Base-by-base conservation (phyloP, 192 early-diverging fungal species). In the Gamsiella multidivaricata region DNA sequence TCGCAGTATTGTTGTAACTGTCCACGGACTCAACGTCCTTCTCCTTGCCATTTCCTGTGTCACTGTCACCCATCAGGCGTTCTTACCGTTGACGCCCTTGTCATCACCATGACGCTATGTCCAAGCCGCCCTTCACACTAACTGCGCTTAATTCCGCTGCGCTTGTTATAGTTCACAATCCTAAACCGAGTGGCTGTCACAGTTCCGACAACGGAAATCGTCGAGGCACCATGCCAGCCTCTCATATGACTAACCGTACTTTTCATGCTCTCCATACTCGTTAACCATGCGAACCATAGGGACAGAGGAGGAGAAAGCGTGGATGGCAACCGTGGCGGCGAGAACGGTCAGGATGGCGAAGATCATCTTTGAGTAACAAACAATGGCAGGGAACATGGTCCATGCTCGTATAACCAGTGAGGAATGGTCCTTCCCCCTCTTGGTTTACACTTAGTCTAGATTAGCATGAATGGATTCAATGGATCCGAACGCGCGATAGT, bases 341-440 rank as follows among this genome's bases (percentile, higher is more conserved):
- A 74, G 42, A 10, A 64, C 41, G 28, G 71, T 52, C 43, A 74
- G 36, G 22, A 60, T 55, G 12, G 39, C 25, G 12, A 63, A 52
- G 47, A 65, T 54, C 62, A 65, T 74, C 71, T 65, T 74, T 25
- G n/a, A n/a, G n/a, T n/a, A n/a, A n/a, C n/a, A n/a, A n/a, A n/a
- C n/a, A n/a, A n/a, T n/a, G n/a, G n/a, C n/a, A n/a, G n/a, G n/a
- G n/a, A n/a, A n/a, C n/a, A n/a, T n/a, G n/a, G n/a, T n/a, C n/a
- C n/a, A n/a, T n/a, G n/a, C n/a, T n/a, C n/a, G n/a, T n/a, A n/a
- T n/a, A n/a, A n/a, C n/a, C n/a, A n/a, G n/a, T n/a, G n/a, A n/a
- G n/a, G n/a, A n/a, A n/a, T n/a, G n/a, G n/a, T n/a, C n/a, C 18
- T 67, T 42, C 11, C 18, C 11, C 18, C 12, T 18, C 18, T 42